phyloP scores from a whole-genome alignment of 192 early-diverging fungal genomes.

The Neocallimastix lanati region DNA sequence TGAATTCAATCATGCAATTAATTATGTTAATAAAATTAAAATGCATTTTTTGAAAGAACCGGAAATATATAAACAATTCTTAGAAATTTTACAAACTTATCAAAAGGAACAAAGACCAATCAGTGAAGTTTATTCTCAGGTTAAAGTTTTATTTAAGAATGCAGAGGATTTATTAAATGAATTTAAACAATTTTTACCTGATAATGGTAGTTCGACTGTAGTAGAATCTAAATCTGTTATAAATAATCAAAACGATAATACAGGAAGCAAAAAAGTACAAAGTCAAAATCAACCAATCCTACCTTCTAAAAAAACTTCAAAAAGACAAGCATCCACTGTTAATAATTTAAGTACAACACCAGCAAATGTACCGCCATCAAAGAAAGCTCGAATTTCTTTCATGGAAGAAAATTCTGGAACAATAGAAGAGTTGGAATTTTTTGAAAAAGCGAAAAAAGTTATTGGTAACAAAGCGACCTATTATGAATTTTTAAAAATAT shows the following conservation, averaged over 20 bases:
- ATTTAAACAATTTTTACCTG: constrained; percentile 96
- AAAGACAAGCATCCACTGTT: neutral
- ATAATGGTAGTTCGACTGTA: constrained; percentile 22
- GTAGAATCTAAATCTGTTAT: constrained; percentile 8
- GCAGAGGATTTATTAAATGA: constrained; percentile 85
- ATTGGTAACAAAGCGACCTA: constrained; percentile 77
- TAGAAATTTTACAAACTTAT: constrained; percentile 94
- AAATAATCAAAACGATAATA: constrained; percentile 17
- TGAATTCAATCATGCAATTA: constrained; percentile 97
- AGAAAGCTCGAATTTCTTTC: neutral
- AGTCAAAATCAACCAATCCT: constrained; percentile 11
- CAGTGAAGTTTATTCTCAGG: constrained; percentile 91
- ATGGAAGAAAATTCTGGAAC: constrained; percentile 12
- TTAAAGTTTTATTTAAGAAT: constrained; percentile 66
- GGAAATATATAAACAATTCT: constrained; percentile 90
- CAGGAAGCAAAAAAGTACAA: constrained; percentile 17
- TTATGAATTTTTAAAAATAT: constrained; percentile 87
- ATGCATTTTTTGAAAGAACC: constrained; percentile 51
- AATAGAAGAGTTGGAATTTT: constrained; percentile 77
- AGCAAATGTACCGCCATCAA: neutral
- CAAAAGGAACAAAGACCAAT: constrained; percentile 93
- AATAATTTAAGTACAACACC: neutral
- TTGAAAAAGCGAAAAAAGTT: constrained; percentile 73
- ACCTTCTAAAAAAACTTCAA: constrained; percentile 2
- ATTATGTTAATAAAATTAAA: constrained; percentile 99